Evolutionary conservation across 306 rosid genomes (phyloP).

Genomic region (Quillaja saponaria): DNA sequence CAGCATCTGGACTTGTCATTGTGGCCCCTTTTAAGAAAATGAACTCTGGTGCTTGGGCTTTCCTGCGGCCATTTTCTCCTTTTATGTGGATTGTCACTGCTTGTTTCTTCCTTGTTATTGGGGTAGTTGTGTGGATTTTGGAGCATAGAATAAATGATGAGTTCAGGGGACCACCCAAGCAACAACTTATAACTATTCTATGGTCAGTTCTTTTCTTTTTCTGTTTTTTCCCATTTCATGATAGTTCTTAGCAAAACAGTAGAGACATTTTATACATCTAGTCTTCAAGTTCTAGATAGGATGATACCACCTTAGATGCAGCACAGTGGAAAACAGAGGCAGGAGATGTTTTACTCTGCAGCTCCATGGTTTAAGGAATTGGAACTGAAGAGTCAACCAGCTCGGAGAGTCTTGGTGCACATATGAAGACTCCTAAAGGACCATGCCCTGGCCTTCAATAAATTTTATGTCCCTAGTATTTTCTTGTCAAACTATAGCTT

Average conservation of each 20-base stretch:
- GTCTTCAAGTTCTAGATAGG: slow-evolving; percentile 2
- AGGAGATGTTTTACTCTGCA: slow-evolving; percentile 16
- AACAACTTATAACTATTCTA: slow-evolving; percentile 76
- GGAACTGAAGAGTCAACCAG: too few relatives aligned
- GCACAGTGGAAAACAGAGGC: slow-evolving; percentile 16
- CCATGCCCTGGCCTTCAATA: too few relatives aligned
- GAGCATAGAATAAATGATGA: slow-evolving; percentile 93
- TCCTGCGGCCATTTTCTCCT: slow-evolving; percentile 76
- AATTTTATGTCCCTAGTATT: too few relatives aligned
- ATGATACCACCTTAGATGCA: slow-evolving; percentile 15
- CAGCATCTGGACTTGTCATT: slow-evolving; percentile 87
- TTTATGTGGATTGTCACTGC: slow-evolving; percentile 82
- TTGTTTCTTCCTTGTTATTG: slow-evolving; percentile 69
- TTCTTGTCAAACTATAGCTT: too few relatives aligned
- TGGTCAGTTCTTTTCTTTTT: slow-evolving; percentile 66
- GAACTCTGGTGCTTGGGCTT: slow-evolving; percentile 90
- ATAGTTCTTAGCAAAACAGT: slow-evolving; percentile 10
- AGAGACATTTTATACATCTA: neutral
- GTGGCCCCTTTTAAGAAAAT: slow-evolving; percentile 77
- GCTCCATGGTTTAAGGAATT: slow-evolving; percentile 22
- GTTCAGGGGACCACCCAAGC: slow-evolving; percentile 86
- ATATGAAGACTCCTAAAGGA: too few relatives aligned
- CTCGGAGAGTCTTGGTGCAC: too few relatives aligned
- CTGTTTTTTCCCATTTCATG: too few relatives aligned
- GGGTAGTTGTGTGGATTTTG: slow-evolving; percentile 83